Evolutionary conservation across 371 early-diverging fungal species (phyloP).

Genomic region (Saksenaea oblongispora): DNA sequence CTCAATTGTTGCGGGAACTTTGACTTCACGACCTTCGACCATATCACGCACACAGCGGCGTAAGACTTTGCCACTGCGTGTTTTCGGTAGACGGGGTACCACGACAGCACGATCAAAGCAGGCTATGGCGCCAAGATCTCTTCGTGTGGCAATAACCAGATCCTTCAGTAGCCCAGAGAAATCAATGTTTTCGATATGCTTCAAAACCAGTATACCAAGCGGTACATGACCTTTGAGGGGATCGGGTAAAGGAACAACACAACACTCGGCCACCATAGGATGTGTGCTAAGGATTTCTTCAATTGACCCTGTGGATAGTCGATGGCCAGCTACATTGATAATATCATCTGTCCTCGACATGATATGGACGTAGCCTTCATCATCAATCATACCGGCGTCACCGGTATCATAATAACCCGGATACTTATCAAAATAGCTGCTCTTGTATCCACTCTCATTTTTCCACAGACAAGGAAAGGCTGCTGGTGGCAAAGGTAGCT

Average conservation of each 20-base stretch:
- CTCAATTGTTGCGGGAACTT: slow-evolving; percentile 84
- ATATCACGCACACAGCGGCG: slow-evolving; percentile 79
- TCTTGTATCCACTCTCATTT: slow-evolving; percentile 73
- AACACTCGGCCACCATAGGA: slow-evolving; percentile 75
- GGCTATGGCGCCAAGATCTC: slow-evolving; percentile 78
- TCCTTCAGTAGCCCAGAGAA: slow-evolving; percentile 41
- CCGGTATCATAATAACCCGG: slow-evolving; percentile 89
- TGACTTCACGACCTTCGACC: slow-evolving; percentile 60
- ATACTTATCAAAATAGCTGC: slow-evolving; percentile 76
- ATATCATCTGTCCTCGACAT: slow-evolving; percentile 93
- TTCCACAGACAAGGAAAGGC: slow-evolving; percentile 76
- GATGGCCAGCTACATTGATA: slow-evolving; percentile 93
- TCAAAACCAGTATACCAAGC: slow-evolving; percentile 61
- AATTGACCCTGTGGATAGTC: slow-evolving; percentile 89
- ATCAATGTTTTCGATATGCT: slow-evolving; percentile 25
- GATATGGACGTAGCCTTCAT: slow-evolving; percentile 75
- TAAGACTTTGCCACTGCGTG: slow-evolving; percentile 91
- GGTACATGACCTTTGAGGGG: slow-evolving; percentile 72
- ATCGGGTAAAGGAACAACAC: slow-evolving; percentile 70
- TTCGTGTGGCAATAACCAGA: slow-evolving; percentile 52
- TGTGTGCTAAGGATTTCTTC: slow-evolving; percentile 81
- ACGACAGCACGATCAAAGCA: slow-evolving; percentile 69
- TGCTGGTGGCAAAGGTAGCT: slow-evolving; percentile 82
- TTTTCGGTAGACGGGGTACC: slow-evolving; percentile 86
- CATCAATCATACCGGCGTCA: slow-evolving; percentile 79